Conservation (phyloP, 2,329 filamentous ascomycete genomes). For the Cryphonectria carpinicola region DNA sequence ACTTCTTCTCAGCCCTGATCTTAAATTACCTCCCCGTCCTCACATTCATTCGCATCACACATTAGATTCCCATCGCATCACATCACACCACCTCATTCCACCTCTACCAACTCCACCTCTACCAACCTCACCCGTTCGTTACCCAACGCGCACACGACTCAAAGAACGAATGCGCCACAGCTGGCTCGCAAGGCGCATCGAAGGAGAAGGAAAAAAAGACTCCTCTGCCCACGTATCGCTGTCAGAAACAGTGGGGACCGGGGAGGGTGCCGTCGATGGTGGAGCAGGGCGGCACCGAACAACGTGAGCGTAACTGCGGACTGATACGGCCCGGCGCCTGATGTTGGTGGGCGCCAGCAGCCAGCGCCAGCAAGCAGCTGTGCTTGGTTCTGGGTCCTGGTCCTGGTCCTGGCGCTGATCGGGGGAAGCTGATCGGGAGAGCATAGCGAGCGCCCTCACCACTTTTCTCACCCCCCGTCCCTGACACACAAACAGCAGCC, state of each 20-base stretch:
- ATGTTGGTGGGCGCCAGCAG: constrained; percentile 1
- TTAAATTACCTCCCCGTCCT: neutral
- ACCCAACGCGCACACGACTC: neutral
- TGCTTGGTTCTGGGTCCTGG: neutral
- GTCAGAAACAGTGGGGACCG: constrained; percentile 12
- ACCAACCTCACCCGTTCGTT: neutral
- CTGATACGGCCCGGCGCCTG: constrained; percentile 16
- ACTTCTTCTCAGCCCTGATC: neutral
- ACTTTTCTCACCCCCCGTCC: neutral
- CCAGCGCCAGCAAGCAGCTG: neutral
- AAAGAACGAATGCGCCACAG: neutral
- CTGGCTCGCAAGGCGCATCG: neutral
- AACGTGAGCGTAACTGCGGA: constrained; percentile 1
- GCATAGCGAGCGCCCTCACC: constrained; percentile 3
- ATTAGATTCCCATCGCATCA: neutral
- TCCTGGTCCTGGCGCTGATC: constrained; percentile 9
- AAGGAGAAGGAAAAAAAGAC: neutral
- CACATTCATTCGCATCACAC: neutral
- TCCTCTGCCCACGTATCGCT: neutral
- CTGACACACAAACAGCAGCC: neutral
- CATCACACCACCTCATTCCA: neutral
- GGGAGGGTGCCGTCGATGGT: constrained; percentile 16
- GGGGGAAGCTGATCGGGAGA: neutral
- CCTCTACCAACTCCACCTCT: neutral
- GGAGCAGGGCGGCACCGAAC: constrained; percentile 12